Conservation (phyloP, 164 flowering plant genomes). For the Vitis cinerea region DNA sequence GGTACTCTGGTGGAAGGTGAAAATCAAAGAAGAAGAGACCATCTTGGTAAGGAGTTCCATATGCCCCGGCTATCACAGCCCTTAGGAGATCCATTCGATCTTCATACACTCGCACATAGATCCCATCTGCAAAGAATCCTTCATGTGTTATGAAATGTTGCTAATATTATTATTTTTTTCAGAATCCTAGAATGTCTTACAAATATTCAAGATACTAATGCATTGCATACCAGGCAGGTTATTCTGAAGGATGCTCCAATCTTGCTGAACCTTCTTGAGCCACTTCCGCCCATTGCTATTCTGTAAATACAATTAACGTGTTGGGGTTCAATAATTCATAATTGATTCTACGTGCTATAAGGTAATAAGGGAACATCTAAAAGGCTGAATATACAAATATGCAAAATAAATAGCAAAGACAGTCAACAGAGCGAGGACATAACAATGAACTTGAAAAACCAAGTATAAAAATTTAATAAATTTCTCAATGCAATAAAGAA, state of each 20-base stretch:
- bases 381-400: background rate
- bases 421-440: no score
- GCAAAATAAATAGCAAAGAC: background rate
- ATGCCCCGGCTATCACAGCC: constrained; percentile 93
- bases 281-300: constrained; percentile 72
- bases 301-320: constrained; percentile 38
- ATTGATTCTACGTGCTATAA: background rate
- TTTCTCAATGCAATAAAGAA: no score
- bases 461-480: no score
- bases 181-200: background rate
- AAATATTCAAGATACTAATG: background rate
- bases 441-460: no score
- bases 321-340: background rate
- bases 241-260: constrained; percentile 94
- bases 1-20: constrained; percentile 95
- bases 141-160: background rate
- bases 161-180: background rate
- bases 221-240: constrained; percentile 74
- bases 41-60: constrained; percentile 99
- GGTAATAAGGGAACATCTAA: background rate
- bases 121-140: constrained; percentile 55
- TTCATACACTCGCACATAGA: constrained; percentile 91
- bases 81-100: constrained; percentile 97
- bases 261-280: constrained; percentile 95
- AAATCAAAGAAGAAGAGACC: constrained; percentile 99